These are phyloP conservation scores for Suillus tomentosus DNA, from an alignment of 768 basidiomycete genomes.

Conservation along the genomic window DNA sequence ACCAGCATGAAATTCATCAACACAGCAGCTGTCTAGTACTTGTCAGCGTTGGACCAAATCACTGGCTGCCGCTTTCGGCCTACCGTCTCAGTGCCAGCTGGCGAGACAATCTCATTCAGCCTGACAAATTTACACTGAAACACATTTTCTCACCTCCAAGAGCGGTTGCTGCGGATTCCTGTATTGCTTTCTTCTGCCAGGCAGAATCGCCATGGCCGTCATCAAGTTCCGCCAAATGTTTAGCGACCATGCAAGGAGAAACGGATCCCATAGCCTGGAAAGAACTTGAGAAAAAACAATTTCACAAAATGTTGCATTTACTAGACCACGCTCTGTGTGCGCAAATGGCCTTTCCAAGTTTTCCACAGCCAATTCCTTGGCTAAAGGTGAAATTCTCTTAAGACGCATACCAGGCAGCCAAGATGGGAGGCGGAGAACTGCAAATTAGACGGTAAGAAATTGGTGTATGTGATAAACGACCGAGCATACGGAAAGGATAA, in stretches of 20 bases:
- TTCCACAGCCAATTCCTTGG: not conserved
- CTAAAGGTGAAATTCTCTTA: constrained; percentile 5
- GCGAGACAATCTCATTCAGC: not conserved
- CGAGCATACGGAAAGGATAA: constrained; percentile 11
- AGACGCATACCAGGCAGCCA: constrained; percentile 19
- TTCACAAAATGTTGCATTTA: not conserved
- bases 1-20: constrained; percentile 14
- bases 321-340: constrained; percentile 7
- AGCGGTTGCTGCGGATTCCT: constrained; percentile 9
- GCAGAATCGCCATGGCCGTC: not conserved
- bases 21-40: constrained; percentile 7
- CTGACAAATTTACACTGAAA: not conserved
- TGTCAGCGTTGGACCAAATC: not conserved
- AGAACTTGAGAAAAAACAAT: not conserved
- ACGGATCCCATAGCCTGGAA: constrained; percentile 26
- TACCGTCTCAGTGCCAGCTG: constrained; percentile 12
- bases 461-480: constrained; percentile 20
- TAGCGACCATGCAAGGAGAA: constrained; percentile 11
- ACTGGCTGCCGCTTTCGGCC: not conserved
- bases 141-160: constrained; percentile 3
- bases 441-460: not conserved
- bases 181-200: constrained; percentile 5
- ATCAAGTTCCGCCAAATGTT: constrained; percentile 10
- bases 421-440: constrained; percentile 13
- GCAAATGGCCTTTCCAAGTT: constrained; percentile 14